These are phyloP conservation scores for Amanita molliuscula DNA, from an alignment of 768 basidiomycete genomes.

Conservation along the genomic window DNA sequence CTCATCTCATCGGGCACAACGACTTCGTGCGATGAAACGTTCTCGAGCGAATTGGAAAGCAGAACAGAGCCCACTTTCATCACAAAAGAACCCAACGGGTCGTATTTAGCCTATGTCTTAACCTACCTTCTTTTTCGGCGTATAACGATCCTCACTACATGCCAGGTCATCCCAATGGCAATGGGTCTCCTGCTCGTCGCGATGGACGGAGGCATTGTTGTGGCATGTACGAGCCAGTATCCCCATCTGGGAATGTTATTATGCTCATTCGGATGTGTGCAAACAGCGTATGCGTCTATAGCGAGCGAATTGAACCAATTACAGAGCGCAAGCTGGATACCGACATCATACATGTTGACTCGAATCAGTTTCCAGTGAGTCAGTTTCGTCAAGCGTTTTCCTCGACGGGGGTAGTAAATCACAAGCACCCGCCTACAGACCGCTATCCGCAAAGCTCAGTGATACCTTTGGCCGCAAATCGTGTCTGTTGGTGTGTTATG, in stretches of 20 bases:
- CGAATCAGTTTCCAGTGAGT: constrained; percentile 50
- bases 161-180: constrained; percentile 35
- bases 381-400: neutral
- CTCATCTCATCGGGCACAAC: neutral
- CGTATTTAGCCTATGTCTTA: neutral
- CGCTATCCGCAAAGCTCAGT: constrained; percentile 54
- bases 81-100: too few species aligned
- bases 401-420: too few species aligned
- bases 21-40: neutral
- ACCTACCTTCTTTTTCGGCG: neutral
- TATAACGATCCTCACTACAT: constrained; percentile 1
- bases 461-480: constrained; percentile 56
- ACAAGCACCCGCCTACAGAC: too few species aligned
- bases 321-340: constrained; percentile 59
- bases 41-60: neutral
- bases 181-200: constrained; percentile 37
- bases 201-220: constrained; percentile 40
- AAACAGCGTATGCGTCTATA: constrained; percentile 39
- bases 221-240: constrained; percentile 24
- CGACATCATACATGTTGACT: constrained; percentile 52
- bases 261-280: neutral
- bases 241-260: too few species aligned
- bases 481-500: constrained; percentile 46
- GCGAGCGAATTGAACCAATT: constrained; percentile 51
- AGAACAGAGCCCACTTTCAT: neutral